Evolutionary conservation across 768 basidiomycete genomes (phyloP).

Genomic region (Hericium coralloides): DNA sequence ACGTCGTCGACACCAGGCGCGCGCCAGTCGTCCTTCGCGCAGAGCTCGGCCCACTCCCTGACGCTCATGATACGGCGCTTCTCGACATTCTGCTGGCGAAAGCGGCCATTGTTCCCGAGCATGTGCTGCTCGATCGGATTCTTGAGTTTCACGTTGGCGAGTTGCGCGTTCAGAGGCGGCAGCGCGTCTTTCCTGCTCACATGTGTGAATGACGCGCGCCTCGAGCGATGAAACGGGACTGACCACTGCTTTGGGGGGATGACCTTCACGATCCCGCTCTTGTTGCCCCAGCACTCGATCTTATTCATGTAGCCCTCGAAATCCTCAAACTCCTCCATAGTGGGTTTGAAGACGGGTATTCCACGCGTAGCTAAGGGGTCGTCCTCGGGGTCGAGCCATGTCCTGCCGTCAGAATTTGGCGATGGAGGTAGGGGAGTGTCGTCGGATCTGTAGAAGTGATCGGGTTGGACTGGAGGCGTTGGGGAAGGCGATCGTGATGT

Average conservation of each 20-base stretch:
- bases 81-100: conserved; percentile 86
- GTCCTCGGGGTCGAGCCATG: conserved; percentile 70
- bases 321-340: conserved; percentile 84
- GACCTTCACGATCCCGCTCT: conserved; percentile 92
- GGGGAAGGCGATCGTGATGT: conserved; percentile 41
- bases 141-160: conserved; percentile 70
- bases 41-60: conserved; percentile 81
- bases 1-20: conserved; percentile 68
- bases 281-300: conserved; percentile 84
- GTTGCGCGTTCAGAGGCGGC: conserved; percentile 62
- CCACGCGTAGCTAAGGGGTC: conserved; percentile 79
- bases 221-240: conserved; percentile 20
- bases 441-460: conserved; percentile 72
- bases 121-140: conserved; percentile 92
- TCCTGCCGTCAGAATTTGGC: conserved; percentile 50
- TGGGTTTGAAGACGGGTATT: conserved; percentile 94
- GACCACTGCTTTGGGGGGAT: conserved; percentile 94
- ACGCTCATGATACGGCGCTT: conserved; percentile 78
- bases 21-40: conserved; percentile 59
- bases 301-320: conserved; percentile 87
- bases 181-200: conserved; percentile 55
- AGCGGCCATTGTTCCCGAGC: conserved; percentile 78
- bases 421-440: conserved; percentile 40
- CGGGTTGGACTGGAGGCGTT: conserved; percentile 50
- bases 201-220: conserved; percentile 7